Evolutionary conservation across 768 basidiomycete species (phyloP).

Genomic region (Lentinula sp.): DNA sequence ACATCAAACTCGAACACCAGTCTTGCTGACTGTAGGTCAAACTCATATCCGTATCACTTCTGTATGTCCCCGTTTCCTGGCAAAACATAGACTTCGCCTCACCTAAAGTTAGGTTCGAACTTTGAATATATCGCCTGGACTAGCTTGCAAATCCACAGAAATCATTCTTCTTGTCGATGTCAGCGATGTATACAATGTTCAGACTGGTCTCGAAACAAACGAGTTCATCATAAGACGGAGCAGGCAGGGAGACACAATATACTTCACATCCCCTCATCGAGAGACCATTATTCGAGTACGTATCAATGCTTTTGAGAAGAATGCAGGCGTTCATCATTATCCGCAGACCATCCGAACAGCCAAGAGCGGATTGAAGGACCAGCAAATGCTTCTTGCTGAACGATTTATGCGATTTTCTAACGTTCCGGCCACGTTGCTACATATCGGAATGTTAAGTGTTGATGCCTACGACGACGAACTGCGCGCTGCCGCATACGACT

Average conservation of each 20-base stretch:
- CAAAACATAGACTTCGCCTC: background rate
- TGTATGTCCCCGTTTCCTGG: slow-evolving; percentile 31
- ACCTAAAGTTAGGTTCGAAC: slow-evolving; percentile 49
- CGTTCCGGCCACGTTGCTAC: slow-evolving; percentile 80
- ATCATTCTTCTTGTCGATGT: slow-evolving; percentile 75
- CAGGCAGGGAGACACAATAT: slow-evolving; percentile 64
- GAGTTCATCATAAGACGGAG: slow-evolving; percentile 80
- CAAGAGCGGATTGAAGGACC: slow-evolving; percentile 62
- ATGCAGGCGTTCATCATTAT: background rate
- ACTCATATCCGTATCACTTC: slow-evolving; percentile 77
- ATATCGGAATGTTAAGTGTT: slow-evolving; percentile 77
- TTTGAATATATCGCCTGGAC: slow-evolving; percentile 57
- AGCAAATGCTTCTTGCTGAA: slow-evolving; percentile 45
- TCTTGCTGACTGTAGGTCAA: slow-evolving; percentile 57
- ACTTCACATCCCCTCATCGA: slow-evolving; percentile 66
- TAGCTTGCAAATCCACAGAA: slow-evolving; percentile 76
- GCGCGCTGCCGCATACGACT: slow-evolving; percentile 73
- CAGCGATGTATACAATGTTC: slow-evolving; percentile 81
- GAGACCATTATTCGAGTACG: slow-evolving; percentile 72
- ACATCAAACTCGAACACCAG: slow-evolving; percentile 64
- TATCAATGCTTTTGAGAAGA: background rate
- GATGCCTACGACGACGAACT: slow-evolving; percentile 70
- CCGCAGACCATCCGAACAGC: slow-evolving; percentile 66
- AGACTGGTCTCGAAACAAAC: slow-evolving; percentile 63
- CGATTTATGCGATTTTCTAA: slow-evolving; percentile 77